Conservation (phyloP, 2,329 filamentous ascomycete genomes). For the Diaporthe vaccinii region DNA sequence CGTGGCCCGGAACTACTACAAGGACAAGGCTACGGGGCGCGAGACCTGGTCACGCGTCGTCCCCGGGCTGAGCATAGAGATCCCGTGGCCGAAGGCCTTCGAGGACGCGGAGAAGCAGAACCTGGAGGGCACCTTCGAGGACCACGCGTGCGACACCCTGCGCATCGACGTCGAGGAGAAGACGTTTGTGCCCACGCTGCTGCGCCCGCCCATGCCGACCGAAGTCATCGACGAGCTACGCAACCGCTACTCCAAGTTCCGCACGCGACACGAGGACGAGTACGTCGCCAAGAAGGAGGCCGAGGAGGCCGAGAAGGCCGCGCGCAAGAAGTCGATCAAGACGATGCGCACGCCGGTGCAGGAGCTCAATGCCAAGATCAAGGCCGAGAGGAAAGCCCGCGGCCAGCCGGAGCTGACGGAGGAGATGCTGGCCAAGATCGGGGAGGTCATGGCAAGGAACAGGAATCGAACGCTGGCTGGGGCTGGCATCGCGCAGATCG, state of each 20-base stretch:
- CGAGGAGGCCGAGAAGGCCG: conserved; percentile 52
- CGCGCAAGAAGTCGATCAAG: conserved; percentile 52
- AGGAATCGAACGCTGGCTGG: conserved; percentile 56
- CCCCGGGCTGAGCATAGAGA: conserved; percentile 77
- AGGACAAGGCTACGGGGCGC: conserved; percentile 64
- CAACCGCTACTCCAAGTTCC: conserved; percentile 85
- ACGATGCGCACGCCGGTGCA: conserved; percentile 69
- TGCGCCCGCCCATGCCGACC: conserved; percentile 82
- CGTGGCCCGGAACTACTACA: conserved; percentile 63
- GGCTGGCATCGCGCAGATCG: conserved; percentile 9
- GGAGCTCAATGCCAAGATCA: conserved; percentile 70
- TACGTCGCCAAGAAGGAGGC: conserved; percentile 70
- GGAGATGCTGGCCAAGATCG: conserved; percentile 73
- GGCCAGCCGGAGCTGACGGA: conserved; percentile 69
- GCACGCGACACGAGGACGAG: conserved; percentile 82
- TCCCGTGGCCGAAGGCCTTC: conserved; percentile 78
- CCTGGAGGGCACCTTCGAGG: conserved; percentile 52
- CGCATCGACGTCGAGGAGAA: conserved; percentile 80
- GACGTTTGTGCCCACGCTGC: conserved; percentile 84
- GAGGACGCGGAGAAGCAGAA: conserved; percentile 58
- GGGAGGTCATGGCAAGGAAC: conserved; percentile 71
- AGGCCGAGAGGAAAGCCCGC: conserved; percentile 62
- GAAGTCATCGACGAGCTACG: conserved; percentile 88
- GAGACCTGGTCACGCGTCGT: conserved; percentile 71
- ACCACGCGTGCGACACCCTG: conserved; percentile 77